Base-by-base conservation (phyloP, 2,329 filamentous ascomycete genomes). In the Ceratocystis harringtonii region DNA sequence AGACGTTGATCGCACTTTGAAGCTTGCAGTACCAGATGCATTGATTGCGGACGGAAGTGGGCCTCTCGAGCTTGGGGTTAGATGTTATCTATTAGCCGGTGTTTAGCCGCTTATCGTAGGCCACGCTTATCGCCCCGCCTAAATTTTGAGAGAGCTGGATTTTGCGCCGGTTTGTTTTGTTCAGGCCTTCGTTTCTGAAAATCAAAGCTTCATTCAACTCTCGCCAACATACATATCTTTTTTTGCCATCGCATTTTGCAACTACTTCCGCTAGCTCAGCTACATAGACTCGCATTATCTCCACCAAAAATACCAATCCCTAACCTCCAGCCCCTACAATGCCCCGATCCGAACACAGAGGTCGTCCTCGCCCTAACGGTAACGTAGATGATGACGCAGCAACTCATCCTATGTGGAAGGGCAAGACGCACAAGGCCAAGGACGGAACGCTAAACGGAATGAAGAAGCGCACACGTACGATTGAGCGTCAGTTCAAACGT, bases 401-500 rank as follows among this genome's bases (percentile, higher is more conserved):
- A n/a, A 25, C 55, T 19, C 44, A 28, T 63, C 72, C 70, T 67
- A 77, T 77, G 67, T 72, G 72, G 55, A 71, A 72, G 67, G 68
- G 70, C 64, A 80, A 76, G 70, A 75, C 73, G 66, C 73, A 75
- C 70, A 76, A 76, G 68, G 73, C 75, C 10, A 79, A 76, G 68
- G 75, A 78, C 41, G 77, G 78, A 61, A 78, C 75, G 65, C 74
- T 84, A 61, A 83, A 83, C 72, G 82, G 82, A 71, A 79, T 88
- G 63, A 91, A 88, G 76, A 88, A 88, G 74, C 82, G 86, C 58
- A 84, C 84, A 67, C 81, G 89, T 64, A 84, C 85, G 63, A 83
- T 92, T 65, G 82, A 84, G 70, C 80, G 89, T 63, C 79, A 85
- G 8, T 79, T 92, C 43, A 78, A 82, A 60, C 79, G 81, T 68